Percentiles rank a stretch among this genome's conserved stretches.
Conservation (phyloP, 2,329 filamentous ascomycete species). For the Penicillium nordicum region DNA sequence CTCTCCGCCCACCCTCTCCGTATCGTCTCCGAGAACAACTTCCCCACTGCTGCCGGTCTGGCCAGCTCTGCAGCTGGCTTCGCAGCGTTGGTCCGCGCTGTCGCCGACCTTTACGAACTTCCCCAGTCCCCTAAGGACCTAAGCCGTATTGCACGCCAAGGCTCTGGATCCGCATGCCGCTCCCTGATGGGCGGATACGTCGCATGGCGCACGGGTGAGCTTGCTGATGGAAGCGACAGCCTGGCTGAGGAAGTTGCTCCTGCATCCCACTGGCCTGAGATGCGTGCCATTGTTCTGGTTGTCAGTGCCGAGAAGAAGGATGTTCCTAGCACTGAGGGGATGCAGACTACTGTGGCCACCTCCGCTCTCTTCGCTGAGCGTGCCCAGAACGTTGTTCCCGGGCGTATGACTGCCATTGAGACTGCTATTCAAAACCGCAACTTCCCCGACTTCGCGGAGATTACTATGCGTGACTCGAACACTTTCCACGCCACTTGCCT, state of each 20-base stretch:
- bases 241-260: conserved; percentile 84
- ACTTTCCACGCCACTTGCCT: conserved; percentile 93
- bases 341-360: conserved; percentile 94
- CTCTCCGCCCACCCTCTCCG: conserved; percentile 73
- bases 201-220: conserved; percentile 79
- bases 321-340: conserved; percentile 85
- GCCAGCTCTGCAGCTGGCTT: conserved; percentile 64
- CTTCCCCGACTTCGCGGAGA: conserved; percentile 80
- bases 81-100: conserved; percentile 67
- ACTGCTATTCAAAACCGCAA: conserved; percentile 72
- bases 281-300: conserved; percentile 89
- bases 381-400: conserved; percentile 72
- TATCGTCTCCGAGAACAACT: conserved; percentile 96
- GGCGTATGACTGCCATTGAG: conserved; percentile 81
- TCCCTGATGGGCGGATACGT: conserved; percentile 94
- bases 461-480: conserved; percentile 97
- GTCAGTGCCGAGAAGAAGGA: conserved; percentile 94
- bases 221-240: conserved; percentile 78
- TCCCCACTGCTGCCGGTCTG: conserved; percentile 92
- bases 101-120: conserved; percentile 88
- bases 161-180: conserved; percentile 90
- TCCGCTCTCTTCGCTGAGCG: conserved; percentile 81
- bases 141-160: conserved; percentile 84
- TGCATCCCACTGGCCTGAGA: conserved; percentile 88
- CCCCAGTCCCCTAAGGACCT: conserved; percentile 77